Evolutionary conservation across 1,284 basidiomycete genomes (phyloP).

Genomic region (Agroathelia rolfsii): DNA sequence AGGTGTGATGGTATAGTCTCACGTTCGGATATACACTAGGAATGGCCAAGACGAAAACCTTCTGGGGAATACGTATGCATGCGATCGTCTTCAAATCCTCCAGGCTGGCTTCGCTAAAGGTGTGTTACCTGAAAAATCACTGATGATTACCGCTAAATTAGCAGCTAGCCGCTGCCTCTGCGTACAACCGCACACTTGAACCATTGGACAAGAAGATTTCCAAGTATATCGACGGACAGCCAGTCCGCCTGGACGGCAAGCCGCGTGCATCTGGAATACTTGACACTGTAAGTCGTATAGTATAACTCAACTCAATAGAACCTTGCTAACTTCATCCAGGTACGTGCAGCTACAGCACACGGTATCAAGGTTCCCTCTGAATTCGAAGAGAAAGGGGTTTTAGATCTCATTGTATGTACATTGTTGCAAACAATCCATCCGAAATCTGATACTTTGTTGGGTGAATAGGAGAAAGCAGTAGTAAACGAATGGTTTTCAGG

Average conservation of each 20-base stretch:
- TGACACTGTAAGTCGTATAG: constrained; percentile 51
- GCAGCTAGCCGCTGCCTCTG: constrained; percentile 49
- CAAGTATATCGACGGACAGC: constrained; percentile 61
- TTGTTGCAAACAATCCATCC: not conserved
- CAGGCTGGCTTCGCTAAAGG: constrained; percentile 56
- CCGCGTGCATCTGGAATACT: constrained; percentile 73
- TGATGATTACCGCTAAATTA: constrained; percentile 2
- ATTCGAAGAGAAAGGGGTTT: constrained; percentile 50
- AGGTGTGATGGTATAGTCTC: not conserved
- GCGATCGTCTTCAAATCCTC: constrained; percentile 56
- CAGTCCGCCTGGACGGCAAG: constrained; percentile 65
- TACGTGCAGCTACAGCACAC: constrained; percentile 62
- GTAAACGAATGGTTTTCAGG: constrained; percentile 72
- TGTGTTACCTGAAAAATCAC: constrained; percentile 14
- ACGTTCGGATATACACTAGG: constrained; percentile 22
- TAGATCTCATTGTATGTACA: constrained; percentile 47
- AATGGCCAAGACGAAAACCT: constrained; percentile 69
- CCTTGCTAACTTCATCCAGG: constrained; percentile 23
- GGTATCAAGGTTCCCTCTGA: constrained; percentile 60
- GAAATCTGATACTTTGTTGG: constrained; percentile 2
- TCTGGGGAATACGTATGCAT: constrained; percentile 56
- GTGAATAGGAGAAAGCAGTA: constrained; percentile 56
- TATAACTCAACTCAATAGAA: not conserved
- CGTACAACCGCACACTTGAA: constrained; percentile 58
- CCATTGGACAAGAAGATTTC: constrained; percentile 55